These are phyloP conservation scores for Sanghuangporus sanghuang DNA, from an alignment of 1,284 basidiomycete genomes.

Conservation along the genomic window DNA sequence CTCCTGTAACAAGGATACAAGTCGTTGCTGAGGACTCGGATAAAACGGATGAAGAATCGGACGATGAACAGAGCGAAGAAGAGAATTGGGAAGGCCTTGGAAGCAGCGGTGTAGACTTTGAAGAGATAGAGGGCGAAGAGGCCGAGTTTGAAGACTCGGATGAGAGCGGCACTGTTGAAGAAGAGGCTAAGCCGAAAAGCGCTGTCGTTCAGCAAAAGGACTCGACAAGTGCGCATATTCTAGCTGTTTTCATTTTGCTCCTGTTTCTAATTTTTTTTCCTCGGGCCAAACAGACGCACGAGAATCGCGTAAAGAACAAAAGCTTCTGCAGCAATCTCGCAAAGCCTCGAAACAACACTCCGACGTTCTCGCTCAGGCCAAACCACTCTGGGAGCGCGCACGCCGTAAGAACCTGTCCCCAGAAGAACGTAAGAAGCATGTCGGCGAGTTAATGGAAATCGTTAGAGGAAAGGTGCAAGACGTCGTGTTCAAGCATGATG, in stretches of 20 bases:
- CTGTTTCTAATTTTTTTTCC: not conserved
- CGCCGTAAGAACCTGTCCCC: slow-evolving; percentile 67
- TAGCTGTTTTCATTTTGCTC: not conserved
- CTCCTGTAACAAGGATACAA: slow-evolving; percentile 18
- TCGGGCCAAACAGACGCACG: slow-evolving; percentile 37
- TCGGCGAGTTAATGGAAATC: slow-evolving; percentile 66
- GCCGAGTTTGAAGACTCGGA: slow-evolving; percentile 24
- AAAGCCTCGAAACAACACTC: slow-evolving; percentile 77
- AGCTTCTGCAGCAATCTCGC: slow-evolving; percentile 56
- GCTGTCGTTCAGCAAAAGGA: slow-evolving; percentile 33
- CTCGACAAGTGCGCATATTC: slow-evolving; percentile 44
- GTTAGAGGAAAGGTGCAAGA: slow-evolving; percentile 78
- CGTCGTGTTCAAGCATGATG: slow-evolving; percentile 86
- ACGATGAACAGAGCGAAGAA: slow-evolving; percentile 14
- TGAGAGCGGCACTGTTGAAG: slow-evolving; percentile 18
- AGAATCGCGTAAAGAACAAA: slow-evolving; percentile 67
- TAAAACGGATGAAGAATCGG: slow-evolving; percentile 17
- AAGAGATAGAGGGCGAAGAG: slow-evolving; percentile 19
- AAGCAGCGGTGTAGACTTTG: slow-evolving; percentile 3
- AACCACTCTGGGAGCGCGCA: slow-evolving; percentile 77
- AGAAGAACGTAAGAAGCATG: slow-evolving; percentile 68
- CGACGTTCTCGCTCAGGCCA: slow-evolving; percentile 65
- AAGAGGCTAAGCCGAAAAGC: slow-evolving; percentile 19
- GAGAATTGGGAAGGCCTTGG: not conserved
- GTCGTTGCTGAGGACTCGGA: slow-evolving; percentile 11